A percentile compares a stretch with the other conserved stretches of the same genome.
phyloP scores from a whole-genome alignment of 345 rosid species.

The Melastoma malabathricum region DNA sequence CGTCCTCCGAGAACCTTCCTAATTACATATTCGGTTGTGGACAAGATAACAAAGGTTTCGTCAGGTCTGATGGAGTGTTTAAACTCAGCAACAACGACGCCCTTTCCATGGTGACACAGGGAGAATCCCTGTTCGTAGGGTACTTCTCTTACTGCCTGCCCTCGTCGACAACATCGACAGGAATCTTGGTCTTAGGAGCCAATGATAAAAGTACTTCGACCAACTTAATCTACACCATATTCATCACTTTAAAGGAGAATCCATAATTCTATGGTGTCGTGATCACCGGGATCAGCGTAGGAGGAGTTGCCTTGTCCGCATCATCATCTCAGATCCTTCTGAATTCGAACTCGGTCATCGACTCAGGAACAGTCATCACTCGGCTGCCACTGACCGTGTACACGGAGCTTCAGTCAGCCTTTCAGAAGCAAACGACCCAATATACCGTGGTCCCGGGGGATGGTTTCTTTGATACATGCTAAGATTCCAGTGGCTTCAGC shows the following conservation, averaged over 20 bases:
- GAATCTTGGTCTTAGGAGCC: slow-evolving; percentile 10
- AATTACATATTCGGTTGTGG: slow-evolving; percentile 17
- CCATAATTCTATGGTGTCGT: slow-evolving; percentile 4
- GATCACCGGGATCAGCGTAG: slow-evolving; percentile 3
- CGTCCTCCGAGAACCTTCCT: background rate
- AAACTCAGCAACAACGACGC: background rate
- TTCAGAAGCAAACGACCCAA: background rate
- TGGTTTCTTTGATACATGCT: background rate
- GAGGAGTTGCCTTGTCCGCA: slow-evolving; percentile 1
- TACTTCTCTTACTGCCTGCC: slow-evolving; percentile 25
- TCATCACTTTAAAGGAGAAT: background rate
- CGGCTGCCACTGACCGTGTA: background rate
- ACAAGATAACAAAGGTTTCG: slow-evolving; percentile 1
- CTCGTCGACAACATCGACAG: background rate
- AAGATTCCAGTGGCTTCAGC: background rate
- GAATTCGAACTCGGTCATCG: background rate
- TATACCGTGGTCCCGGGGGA: background rate
- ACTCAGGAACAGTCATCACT: background rate
- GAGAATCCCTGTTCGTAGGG: background rate
- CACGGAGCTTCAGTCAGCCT: background rate
- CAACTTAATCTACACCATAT: background rate
- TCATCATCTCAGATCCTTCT: background rate
- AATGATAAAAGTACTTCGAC: background rate
- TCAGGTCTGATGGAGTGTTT: slow-evolving; percentile 9
- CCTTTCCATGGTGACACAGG: slow-evolving; percentile 9